These are phyloP conservation scores for Melanopsichium pennsylvanicum DNA, from an alignment of 1,284 basidiomycete genomes.

Conservation along the genomic window DNA sequence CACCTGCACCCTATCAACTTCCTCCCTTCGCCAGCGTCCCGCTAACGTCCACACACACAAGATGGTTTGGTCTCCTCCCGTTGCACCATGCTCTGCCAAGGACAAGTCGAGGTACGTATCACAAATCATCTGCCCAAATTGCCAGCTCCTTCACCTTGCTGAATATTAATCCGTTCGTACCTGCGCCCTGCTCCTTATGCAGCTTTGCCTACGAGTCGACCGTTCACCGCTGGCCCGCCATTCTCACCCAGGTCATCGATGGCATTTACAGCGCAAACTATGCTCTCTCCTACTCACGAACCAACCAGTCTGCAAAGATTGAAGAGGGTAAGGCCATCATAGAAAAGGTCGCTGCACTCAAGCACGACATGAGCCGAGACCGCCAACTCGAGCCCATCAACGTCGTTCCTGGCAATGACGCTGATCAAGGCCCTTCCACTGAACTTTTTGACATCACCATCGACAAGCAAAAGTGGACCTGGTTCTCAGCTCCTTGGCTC, in stretches of 20 bases:
- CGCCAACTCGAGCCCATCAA: constrained; percentile 71
- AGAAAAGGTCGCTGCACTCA: constrained; percentile 78
- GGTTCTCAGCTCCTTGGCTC: constrained; percentile 89
- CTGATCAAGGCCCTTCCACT: constrained; percentile 75
- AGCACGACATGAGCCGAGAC: constrained; percentile 88
- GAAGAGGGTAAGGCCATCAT: constrained; percentile 82
- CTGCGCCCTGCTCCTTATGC: too few species aligned
- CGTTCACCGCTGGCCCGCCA: constrained; percentile 83
- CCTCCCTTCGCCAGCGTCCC: not conserved
- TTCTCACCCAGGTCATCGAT: constrained; percentile 81
- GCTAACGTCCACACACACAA: not conserved
- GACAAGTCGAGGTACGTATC: constrained; percentile 44
- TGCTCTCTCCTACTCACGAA: constrained; percentile 52
- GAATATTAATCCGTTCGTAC: too few species aligned
- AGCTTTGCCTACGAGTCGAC: constrained; percentile 72
- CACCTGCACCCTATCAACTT: not conserved
- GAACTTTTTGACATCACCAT: constrained; percentile 52
- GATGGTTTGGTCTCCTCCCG: constrained; percentile 49
- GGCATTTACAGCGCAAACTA: constrained; percentile 71
- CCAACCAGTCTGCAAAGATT: constrained; percentile 70
- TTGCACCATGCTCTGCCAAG: constrained; percentile 34
- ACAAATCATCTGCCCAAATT: too few species aligned
- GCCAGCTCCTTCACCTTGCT: too few species aligned
- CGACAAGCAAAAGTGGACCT: constrained; percentile 71
- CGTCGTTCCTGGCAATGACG: constrained; percentile 28